These are phyloP conservation scores for Russula abietina DNA, from an alignment of 768 basidiomycete genomes.

Conservation along the genomic window DNA sequence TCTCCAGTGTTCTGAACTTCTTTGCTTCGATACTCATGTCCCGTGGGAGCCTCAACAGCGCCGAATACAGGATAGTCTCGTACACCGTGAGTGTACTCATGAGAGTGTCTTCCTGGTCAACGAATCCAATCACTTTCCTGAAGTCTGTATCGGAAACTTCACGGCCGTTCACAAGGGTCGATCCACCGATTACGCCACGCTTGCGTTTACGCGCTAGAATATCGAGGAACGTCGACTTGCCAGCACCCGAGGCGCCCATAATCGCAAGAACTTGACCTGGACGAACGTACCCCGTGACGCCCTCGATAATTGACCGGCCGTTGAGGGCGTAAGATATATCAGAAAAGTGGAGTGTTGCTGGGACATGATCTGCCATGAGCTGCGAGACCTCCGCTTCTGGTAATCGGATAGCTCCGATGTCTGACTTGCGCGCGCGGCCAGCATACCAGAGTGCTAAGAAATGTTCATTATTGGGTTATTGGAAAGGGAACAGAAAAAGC, in stretches of 20 bases:
- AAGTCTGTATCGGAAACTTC: constrained; percentile 68
- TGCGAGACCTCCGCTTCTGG: constrained; percentile 77
- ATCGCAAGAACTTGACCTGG: constrained; percentile 92
- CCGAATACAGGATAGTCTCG: constrained; percentile 94
- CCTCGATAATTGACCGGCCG: constrained; percentile 63
- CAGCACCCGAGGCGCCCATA: constrained; percentile 95
- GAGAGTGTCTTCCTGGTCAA: constrained; percentile 97
- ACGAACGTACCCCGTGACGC: constrained; percentile 75
- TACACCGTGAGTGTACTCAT: constrained; percentile 98
- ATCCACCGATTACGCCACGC: constrained; percentile 67
- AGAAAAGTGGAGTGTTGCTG: constrained; percentile 88
- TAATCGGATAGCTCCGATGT: constrained; percentile 66
- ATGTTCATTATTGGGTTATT: background rate
- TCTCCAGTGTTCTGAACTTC: constrained; percentile 89
- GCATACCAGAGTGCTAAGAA: constrained; percentile 81
- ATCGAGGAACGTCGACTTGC: constrained; percentile 94
- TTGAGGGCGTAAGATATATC: constrained; percentile 73
- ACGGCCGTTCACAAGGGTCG: constrained; percentile 80
- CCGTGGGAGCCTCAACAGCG: constrained; percentile 79
- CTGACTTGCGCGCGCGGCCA: constrained; percentile 63
- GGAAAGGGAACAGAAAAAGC: background rate
- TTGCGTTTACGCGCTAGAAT: constrained; percentile 90
- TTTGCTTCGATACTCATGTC: constrained; percentile 98
- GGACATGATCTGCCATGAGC: constrained; percentile 91
- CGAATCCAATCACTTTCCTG: constrained; percentile 85